Evolutionary conservation across 768 basidiomycete species (phyloP).

Genomic region (Boletus coccyginus): DNA sequence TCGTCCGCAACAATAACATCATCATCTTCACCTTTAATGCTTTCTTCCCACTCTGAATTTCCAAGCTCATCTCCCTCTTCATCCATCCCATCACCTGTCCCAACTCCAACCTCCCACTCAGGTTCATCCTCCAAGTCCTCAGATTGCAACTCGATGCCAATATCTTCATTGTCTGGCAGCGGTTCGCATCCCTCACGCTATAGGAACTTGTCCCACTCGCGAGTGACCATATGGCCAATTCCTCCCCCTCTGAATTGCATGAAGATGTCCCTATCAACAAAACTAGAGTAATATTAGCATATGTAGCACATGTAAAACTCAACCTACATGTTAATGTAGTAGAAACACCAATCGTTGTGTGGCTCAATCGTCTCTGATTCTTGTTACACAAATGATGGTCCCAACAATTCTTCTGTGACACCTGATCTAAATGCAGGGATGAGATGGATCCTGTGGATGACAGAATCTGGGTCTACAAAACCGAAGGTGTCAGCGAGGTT

Average conservation of each 20-base stretch:
- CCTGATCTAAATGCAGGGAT: no score
- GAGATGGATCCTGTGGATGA: no score
- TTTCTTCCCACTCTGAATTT: no score
- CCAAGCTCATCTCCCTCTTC: no score
- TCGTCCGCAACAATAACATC: neutral
- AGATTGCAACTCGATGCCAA: no score
- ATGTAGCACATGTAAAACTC: no score
- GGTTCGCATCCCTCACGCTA: neutral
- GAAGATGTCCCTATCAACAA: conserved; percentile 2
- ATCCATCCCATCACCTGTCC: no score
- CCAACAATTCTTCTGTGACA: neutral
- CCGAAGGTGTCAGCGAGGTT: no score
- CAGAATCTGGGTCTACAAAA: no score
- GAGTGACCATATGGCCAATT: conserved; percentile 27
- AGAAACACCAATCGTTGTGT: conserved; percentile 23
- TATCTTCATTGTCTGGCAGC: neutral
- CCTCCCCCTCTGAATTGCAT: conserved; percentile 29
- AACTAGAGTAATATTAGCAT: neutral
- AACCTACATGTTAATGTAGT: conserved; percentile 14
- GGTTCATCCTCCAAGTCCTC: no score
- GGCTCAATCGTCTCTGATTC: neutral
- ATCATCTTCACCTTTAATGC: no score
- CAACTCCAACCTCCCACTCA: neutral
- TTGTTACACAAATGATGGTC: neutral
- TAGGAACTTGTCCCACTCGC: conserved; percentile 8